Conservation (phyloP, 352 stramenopile genomes). For the Globisporangium abappressorium region DNA sequence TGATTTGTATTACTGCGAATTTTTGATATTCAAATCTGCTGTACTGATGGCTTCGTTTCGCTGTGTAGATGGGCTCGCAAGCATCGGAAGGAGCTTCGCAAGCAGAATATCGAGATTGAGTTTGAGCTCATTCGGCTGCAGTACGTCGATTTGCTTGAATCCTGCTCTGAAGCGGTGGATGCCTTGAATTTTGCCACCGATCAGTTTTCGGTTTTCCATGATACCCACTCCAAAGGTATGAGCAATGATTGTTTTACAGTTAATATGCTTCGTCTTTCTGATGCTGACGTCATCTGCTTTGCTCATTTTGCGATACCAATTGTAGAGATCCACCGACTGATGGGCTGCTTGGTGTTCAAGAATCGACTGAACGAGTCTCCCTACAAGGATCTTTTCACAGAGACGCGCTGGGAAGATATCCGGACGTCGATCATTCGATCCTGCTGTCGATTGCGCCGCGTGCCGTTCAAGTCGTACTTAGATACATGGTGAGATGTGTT, state of each 20-base stretch:
- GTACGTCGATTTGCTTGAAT: slow-evolving; percentile 75
- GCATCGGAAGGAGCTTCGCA: slow-evolving; percentile 47
- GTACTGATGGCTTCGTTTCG: slow-evolving; percentile 3
- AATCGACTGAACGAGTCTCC: slow-evolving; percentile 65
- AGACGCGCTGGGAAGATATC: slow-evolving; percentile 71
- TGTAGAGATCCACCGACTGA: slow-evolving; percentile 70
- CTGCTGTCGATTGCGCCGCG: slow-evolving; percentile 65
- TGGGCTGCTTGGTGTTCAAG: slow-evolving; percentile 82
- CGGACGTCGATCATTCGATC: slow-evolving; percentile 64
- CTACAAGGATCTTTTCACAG: slow-evolving; percentile 75
- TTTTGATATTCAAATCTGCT: not conserved
- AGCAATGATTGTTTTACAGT: not conserved
- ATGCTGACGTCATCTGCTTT: not conserved
- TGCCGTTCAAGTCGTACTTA: slow-evolving; percentile 72
- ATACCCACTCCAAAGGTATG: slow-evolving; percentile 53
- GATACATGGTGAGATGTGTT: slow-evolving; percentile 64
- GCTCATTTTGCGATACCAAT: not conserved
- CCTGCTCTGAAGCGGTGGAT: slow-evolving; percentile 61
- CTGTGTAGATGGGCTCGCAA: slow-evolving; percentile 52
- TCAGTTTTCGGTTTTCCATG: slow-evolving; percentile 57
- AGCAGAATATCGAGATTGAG: slow-evolving; percentile 67
- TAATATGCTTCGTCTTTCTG: not conserved
- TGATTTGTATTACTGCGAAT: not conserved
- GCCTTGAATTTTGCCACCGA: slow-evolving; percentile 66
- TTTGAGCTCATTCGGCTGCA: slow-evolving; percentile 83